Evolutionary conservation across 768 basidiomycete species (phyloP).

Genomic region (Austroboletus eburneus): DNA sequence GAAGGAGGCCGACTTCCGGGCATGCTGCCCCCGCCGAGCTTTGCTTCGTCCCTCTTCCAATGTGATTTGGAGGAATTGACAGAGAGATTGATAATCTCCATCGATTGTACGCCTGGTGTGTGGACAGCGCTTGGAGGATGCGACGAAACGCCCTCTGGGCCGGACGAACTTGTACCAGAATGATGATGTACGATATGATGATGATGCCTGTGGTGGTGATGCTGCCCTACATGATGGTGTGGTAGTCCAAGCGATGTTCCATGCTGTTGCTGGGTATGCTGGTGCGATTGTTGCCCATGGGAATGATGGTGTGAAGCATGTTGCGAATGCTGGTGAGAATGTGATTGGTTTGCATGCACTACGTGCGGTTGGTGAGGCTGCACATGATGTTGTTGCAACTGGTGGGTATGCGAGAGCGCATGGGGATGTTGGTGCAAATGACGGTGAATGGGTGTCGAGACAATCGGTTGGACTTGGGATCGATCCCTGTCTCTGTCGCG

Average conservation of each 20-base stretch:
- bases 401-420: slow-evolving; percentile 34
- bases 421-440: slow-evolving; percentile 33
- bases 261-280: slow-evolving; percentile 31
- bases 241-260: slow-evolving; percentile 33
- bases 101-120: slow-evolving; percentile 38
- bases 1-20: slow-evolving; percentile 38
- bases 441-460: slow-evolving; percentile 26
- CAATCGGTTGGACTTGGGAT: slow-evolving; percentile 22
- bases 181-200: slow-evolving; percentile 48
- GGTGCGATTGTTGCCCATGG: slow-evolving; percentile 30
- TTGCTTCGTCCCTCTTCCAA: slow-evolving; percentile 38
- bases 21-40: slow-evolving; percentile 23
- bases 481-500: slow-evolving; percentile 31
- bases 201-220: slow-evolving; percentile 44
- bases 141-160: slow-evolving; percentile 26
- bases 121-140: slow-evolving; percentile 36
- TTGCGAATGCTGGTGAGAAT: slow-evolving; percentile 31
- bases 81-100: slow-evolving; percentile 50
- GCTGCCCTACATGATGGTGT: slow-evolving; percentile 45
- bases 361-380: slow-evolving; percentile 27
- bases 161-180: slow-evolving; percentile 25
- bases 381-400: slow-evolving; percentile 19
- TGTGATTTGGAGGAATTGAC: slow-evolving; percentile 31
- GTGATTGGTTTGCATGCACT: slow-evolving; percentile 27
- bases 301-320: slow-evolving; percentile 25